Conservation (phyloP, 768 basidiomycete genomes). For the Amanita rimosa region DNA sequence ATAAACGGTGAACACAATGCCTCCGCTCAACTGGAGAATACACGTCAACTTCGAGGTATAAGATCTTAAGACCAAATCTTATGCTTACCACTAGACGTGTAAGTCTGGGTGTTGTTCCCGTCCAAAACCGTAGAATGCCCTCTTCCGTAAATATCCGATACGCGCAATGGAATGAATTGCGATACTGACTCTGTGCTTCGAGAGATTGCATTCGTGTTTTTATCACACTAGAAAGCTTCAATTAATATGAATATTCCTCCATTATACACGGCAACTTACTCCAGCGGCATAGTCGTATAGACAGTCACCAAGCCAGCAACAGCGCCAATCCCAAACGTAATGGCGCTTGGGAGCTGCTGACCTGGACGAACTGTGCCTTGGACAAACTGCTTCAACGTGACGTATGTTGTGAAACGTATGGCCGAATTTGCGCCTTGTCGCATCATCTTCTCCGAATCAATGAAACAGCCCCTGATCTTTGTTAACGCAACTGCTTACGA, state of each 20-base stretch:
- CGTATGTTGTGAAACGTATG: conserved; percentile 90
- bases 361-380: conserved; percentile 73
- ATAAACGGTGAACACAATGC: conserved; percentile 88
- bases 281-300: conserved; percentile 79
- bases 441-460: conserved; percentile 57
- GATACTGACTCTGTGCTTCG: conserved; percentile 70
- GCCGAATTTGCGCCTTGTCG: conserved; percentile 98
- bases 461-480: neutral
- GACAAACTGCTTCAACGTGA: conserved; percentile 89
- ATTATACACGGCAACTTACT: conserved; percentile 31
- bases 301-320: conserved; percentile 93
- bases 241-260: neutral
- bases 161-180: conserved; percentile 92
- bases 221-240: conserved; percentile 52
- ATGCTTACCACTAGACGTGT: conserved; percentile 68
- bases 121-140: conserved; percentile 90
- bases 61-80: neutral
- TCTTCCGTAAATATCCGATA: conserved; percentile 93
- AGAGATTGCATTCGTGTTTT: conserved; percentile 98
- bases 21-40: conserved; percentile 67
- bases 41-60: neutral
- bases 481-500: conserved; percentile 40
- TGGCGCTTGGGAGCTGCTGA: conserved; percentile 70
- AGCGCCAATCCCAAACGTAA: conserved; percentile 92
- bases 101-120: conserved; percentile 87